Percentiles rank a stretch among this genome's conserved stretches.
phyloP scores from a whole-genome alignment of 768 basidiomycete species.

The Trametes elegans region DNA sequence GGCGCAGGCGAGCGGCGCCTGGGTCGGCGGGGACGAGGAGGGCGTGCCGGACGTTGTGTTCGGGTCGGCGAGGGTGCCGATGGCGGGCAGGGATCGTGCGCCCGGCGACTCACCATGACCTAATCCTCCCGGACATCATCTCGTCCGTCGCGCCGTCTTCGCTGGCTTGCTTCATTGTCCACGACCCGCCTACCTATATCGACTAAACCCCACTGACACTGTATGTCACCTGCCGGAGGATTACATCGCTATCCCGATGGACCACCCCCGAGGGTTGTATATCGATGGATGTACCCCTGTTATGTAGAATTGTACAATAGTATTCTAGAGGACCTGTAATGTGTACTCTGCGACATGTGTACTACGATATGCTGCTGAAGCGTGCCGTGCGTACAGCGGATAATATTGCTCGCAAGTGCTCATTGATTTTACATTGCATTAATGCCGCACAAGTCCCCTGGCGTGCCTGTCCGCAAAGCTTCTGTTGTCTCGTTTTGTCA shows the following conservation, averaged over 20 bases:
- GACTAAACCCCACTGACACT: no score
- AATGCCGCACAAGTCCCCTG: neutral
- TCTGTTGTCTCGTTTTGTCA: neutral
- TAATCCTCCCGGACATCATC: no score
- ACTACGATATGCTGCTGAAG: neutral
- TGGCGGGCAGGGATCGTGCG: neutral
- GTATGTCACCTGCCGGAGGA: no score
- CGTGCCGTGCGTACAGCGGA: no score
- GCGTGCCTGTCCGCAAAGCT: neutral
- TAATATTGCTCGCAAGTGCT: no score
- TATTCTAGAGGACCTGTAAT: neutral
- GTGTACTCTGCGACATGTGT: neutral
- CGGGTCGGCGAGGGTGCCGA: slow-evolving; percentile 41
- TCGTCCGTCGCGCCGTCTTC: no score
- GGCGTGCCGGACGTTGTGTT: slow-evolving; percentile 50
- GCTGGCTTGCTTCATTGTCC: no score
- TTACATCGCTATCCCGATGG: neutral
- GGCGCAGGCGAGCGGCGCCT: slow-evolving; percentile 20
- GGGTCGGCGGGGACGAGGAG: slow-evolving; percentile 32
- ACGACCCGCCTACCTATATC: no score
- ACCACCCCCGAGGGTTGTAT: no score
- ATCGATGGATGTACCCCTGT: neutral
- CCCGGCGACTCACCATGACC: neutral
- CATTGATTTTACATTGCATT: no score
- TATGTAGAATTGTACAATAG: neutral